Evolutionary conservation across 495 filamentous ascomycete genomes (phyloP), one percentile per base, ranked within the genome.

Genomic region (Penicillium dipodomyicola): DNA sequence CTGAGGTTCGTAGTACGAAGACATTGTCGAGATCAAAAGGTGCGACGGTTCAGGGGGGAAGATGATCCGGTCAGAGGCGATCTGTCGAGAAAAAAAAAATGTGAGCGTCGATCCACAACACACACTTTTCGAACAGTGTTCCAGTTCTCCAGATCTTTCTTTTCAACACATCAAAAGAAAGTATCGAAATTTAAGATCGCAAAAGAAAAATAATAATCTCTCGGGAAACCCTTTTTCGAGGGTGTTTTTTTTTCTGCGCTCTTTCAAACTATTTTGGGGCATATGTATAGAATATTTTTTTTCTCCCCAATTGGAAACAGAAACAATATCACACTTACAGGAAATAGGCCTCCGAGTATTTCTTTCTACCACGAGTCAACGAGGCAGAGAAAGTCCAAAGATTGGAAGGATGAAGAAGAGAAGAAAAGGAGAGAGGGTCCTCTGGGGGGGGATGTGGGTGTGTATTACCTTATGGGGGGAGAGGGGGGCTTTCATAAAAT

Each of bases 1-100:
- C 68, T 88, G 85, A 62, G 91, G 83, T 73, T 95, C 91, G 82
- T 96, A 96, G 78, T 93, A 96, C 27, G 68, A 70, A 66, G 90
- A 87, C 90, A 94, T 94, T 68, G 62, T 79, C 64, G 65, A 65
- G 48, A 48, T 52, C 50, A n/a, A 43, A 43, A 37, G 52, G 51
- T 58, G 57, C 59, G 53, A 46, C 57, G 53, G 61, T 67, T 64
- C 69, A 65, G 66, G 65, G 59, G 60, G 54, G 64, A 58, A 57
- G 54, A 63, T 65, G 60, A 67, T 73, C 68, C 66, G 70, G 60
- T 55, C 63, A 64, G 64, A 65, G 57, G 65, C 64, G 62, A 67
- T 62, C 65, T 70, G 63, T 53, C 49, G 39, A 42, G 11, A 52
- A 8, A 52, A 54, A 56, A 60, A 60, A 58, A 59, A 49, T 42